phyloP scores from a whole-genome alignment of 139 green algal species.

The Parachlorella kessleri region DNA sequence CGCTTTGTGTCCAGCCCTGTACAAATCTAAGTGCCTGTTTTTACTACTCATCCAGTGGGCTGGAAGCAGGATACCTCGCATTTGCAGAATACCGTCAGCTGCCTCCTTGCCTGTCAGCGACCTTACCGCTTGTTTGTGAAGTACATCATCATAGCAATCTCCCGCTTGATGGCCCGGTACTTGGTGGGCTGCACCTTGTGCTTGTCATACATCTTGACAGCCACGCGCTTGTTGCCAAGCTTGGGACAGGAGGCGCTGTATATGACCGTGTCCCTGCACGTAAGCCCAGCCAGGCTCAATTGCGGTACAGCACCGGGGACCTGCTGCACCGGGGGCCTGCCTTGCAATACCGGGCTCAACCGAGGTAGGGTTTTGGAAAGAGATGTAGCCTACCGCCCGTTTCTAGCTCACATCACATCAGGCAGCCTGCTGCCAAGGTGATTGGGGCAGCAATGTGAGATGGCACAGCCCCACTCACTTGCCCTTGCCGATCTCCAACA shows the following conservation, averaged over 20 bases:
- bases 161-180: slow-evolving; percentile 60
- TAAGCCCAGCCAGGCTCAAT: background rate
- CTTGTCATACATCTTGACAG: slow-evolving; percentile 68
- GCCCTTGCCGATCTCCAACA: slow-evolving; percentile 60
- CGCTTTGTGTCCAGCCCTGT: too few species aligned
- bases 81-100: too few species aligned
- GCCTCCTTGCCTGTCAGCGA: too few species aligned
- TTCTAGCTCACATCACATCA: background rate
- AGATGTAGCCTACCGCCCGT: background rate
- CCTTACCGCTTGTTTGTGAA: slow-evolving; percentile 54
- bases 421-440: background rate
- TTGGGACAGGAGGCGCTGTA: slow-evolving; percentile 51
- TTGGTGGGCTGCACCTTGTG: slow-evolving; percentile 53
- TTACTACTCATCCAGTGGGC: too few species aligned
- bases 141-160: slow-evolving; percentile 75
- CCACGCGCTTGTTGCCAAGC: slow-evolving; percentile 40
- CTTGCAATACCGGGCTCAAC: background rate
- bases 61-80: too few species aligned
- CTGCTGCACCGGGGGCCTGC: background rate
- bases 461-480: slow-evolving; percentile 21
- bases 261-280: slow-evolving; percentile 52
- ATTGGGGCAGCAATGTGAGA: background rate
- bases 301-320: too few species aligned
- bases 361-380: slow-evolving; percentile 1
- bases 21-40: too few species aligned